Percentiles rank a stretch among this genome's conserved stretches.
These are phyloP conservation scores for Aotearoamyces nothofagi DNA, from an alignment of 2,329 filamentous ascomycete genomes.

Conservation along the genomic window DNA sequence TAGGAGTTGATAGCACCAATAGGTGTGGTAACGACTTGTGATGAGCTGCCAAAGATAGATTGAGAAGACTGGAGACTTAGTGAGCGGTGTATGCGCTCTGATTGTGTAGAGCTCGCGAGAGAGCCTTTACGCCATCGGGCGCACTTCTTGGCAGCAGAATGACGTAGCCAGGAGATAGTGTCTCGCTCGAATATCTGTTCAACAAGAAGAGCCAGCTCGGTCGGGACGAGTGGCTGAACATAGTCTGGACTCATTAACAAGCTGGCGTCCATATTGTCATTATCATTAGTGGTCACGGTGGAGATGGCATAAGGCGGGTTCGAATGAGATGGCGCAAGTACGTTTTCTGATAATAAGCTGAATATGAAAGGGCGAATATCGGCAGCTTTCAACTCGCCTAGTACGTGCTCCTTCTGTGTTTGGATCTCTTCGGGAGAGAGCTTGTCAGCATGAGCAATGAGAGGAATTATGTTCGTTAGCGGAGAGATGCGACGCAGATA, in stretches of 20 bases:
- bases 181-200: constrained; percentile 61
- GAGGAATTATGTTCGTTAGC: constrained; percentile 71
- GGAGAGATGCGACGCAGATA: constrained; percentile 54
- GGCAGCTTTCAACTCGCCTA: constrained; percentile 36
- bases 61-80: constrained; percentile 12
- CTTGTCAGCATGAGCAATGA: constrained; percentile 65
- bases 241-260: constrained; percentile 89
- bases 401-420: constrained; percentile 42
- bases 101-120: constrained; percentile 22
- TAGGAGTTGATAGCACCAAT: constrained; percentile 28
- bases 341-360: constrained; percentile 11
- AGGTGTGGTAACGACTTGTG: constrained; percentile 13
- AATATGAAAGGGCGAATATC: constrained; percentile 56
- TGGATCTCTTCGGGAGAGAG: constrained; percentile 41
- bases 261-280: constrained; percentile 82
- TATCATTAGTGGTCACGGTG: constrained; percentile 53
- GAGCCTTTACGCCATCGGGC: constrained; percentile 46
- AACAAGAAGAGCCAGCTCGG: constrained; percentile 60
- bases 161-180: constrained; percentile 66
- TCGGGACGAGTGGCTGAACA: constrained; percentile 60
- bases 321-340: constrained; percentile 10
- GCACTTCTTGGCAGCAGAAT: constrained; percentile 71
- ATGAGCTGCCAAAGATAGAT: constrained; percentile 6
- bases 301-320: constrained; percentile 59
- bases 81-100: constrained; percentile 15